These are phyloP conservation scores for Hylodesmum podocarpum DNA, from an alignment of 306 rosid genomes.

Conservation along the genomic window DNA sequence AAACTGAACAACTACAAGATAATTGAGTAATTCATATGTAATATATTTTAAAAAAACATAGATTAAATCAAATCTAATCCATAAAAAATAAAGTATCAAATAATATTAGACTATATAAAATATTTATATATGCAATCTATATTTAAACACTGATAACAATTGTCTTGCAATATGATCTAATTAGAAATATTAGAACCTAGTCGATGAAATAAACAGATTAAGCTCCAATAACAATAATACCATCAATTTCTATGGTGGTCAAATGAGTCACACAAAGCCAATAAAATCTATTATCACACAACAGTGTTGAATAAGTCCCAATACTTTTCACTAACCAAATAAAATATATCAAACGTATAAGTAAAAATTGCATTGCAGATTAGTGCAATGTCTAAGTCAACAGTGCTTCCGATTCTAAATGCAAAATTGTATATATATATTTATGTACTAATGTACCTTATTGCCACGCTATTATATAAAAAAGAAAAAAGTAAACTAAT, in stretches of 20 bases:
- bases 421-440: neutral
- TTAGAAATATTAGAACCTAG: too few species aligned
- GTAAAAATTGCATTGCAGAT: neutral
- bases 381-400: neutral
- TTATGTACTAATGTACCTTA: neutral
- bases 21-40: too few species aligned
- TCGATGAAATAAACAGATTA: neutral
- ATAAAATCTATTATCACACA: neutral
- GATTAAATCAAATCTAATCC: too few species aligned
- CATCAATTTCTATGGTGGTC: neutral
- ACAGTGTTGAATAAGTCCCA: neutral
- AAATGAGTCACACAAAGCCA: neutral
- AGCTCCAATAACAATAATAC: neutral
- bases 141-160: too few species aligned
- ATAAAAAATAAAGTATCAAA: too few species aligned
- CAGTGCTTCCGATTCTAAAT: neutral
- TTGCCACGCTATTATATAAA: neutral
- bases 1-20: too few species aligned
- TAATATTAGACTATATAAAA: too few species aligned
- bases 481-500: neutral
- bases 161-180: too few species aligned
- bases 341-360: neutral
- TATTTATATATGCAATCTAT: too few species aligned
- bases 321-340: neutral
- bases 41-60: too few species aligned